Evolutionary conservation across 2,329 filamentous ascomycete genomes (phyloP), one percentile per base, ranked within the genome.

Genomic region (Alternaria ventricosa): DNA sequence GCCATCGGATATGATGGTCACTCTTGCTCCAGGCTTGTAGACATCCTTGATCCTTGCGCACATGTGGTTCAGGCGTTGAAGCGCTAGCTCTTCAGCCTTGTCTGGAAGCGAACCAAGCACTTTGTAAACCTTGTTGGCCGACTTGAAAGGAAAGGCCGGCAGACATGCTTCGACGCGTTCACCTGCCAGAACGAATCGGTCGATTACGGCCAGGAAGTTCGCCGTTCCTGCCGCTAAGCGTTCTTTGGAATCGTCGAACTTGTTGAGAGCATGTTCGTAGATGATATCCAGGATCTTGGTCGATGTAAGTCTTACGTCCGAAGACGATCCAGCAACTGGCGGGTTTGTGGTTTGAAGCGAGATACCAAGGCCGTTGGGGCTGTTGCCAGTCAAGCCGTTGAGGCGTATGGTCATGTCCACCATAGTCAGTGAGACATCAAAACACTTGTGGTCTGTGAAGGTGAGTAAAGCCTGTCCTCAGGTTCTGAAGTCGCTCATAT

Each of bases 91-190:
- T 59, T 84, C 82, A 5, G 77, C 82, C n/a, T 81, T 72, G 50
- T 84, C 82, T 0, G 82, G 82, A 4, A 83, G 66, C 1, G 60
- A 63, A 3, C 82, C 87, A n/a, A 89, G 75, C 0, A 87, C 86
- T 58, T 90, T 90, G 43, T 82, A 78, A 1, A 71, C 70, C 0
- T 79, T 81, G 66, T 89, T 89, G n/a, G 87, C 84, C 0, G 86
- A 88, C 67, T 89, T 89, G 80, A 88, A 89, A 0, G 88, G 87
- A 47, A 89, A 89, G 0, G 86, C 87, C 0, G 87, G 87, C 0
- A 89, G 61, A 28, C 63, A 57, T 36, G 60, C 28, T 20, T 61
- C 58, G 3, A 63, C 56, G 9, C 60, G 60, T 23, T 63, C 18
- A 6, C 60, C 60, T 1, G 50, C 56, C 27, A 25, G 30, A 5